These are phyloP conservation scores for Petasospora fabianii DNA, from an alignment of 1,139 yeast species.

Conservation along the genomic window DNA sequence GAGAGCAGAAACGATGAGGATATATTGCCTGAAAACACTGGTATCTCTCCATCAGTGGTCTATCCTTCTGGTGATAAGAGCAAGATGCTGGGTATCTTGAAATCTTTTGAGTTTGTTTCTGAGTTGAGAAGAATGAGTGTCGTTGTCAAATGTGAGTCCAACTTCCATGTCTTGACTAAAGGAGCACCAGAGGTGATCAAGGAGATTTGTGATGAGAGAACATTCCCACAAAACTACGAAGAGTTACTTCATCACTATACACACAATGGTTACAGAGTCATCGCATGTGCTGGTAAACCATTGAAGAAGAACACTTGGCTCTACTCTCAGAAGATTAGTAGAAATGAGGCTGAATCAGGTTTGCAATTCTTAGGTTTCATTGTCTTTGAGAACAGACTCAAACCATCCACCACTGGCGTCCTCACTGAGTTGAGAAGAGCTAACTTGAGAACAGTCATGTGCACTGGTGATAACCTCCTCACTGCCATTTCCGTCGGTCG, in stretches of 20 bases:
- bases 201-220: conserved; percentile 64
- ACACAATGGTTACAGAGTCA: conserved; percentile 90
- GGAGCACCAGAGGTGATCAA: conserved; percentile 98
- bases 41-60: conserved; percentile 45
- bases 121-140: conserved; percentile 90
- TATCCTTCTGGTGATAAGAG: conserved; percentile 34
- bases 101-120: conserved; percentile 83
- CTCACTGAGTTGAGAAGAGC: conserved; percentile 59
- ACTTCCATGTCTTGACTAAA: conserved; percentile 61
- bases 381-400: conserved; percentile 86
- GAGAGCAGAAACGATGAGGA: conserved; percentile 34
- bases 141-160: conserved; percentile 44
- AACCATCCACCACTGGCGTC: conserved; percentile 61
- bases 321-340: conserved; percentile 39
- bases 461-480: conserved; percentile 93
- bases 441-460: conserved; percentile 81
- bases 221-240: conserved; percentile 73
- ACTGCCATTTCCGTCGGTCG: conserved; percentile 93
- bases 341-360: conserved; percentile 66
- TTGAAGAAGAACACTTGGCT: conserved; percentile 41
- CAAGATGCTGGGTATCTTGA: conserved; percentile 48
- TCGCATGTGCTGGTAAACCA: conserved; percentile 81
- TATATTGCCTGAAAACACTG: conserved; percentile 37
- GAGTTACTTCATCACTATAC: conserved; percentile 79
- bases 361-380: conserved; percentile 82